Percentiles rank a stretch among this genome's conserved stretches.
Conservation (phyloP, 495 filamentous ascomycete genomes). For the Clohesyomyces aquaticus region DNA sequence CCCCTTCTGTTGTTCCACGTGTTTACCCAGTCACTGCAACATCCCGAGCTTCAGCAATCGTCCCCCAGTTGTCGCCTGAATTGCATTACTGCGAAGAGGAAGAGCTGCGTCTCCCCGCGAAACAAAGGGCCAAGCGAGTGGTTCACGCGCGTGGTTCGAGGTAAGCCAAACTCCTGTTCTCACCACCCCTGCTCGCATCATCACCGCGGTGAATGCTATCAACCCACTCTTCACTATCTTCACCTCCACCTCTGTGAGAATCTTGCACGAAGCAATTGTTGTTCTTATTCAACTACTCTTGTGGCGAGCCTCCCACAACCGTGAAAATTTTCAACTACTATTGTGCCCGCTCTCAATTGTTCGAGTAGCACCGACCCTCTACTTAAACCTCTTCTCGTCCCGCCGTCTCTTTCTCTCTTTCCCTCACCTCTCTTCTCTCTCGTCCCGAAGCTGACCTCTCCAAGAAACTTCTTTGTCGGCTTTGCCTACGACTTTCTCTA, state of each 20-base stretch:
- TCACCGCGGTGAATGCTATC: neutral
- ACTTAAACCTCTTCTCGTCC: no score
- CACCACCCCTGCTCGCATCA: neutral
- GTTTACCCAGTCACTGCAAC: slow-evolving; percentile 16
- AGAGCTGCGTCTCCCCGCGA: neutral
- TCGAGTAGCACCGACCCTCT: neutral
- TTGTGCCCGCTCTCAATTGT: neutral
- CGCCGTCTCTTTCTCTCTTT: slow-evolving; percentile 7
- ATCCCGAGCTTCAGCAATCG: neutral
- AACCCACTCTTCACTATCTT: neutral
- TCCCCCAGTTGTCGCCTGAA: neutral
- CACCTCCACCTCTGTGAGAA: neutral
- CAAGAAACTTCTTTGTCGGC: neutral
- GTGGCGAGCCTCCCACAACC: neutral
- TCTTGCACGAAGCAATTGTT: neutral
- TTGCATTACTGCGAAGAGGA: neutral
- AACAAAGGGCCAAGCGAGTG: neutral
- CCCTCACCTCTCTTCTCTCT: neutral
- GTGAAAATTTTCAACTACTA: no score
- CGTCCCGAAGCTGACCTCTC: neutral
- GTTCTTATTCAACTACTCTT: neutral
- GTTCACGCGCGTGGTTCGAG: neutral
- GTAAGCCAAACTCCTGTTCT: neutral
- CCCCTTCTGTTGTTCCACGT: slow-evolving; percentile 15
- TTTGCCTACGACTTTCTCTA: neutral